Base-by-base conservation (phyloP, 495 filamentous ascomycete species). In the Pseudomonodictys pantanalensis region DNA sequence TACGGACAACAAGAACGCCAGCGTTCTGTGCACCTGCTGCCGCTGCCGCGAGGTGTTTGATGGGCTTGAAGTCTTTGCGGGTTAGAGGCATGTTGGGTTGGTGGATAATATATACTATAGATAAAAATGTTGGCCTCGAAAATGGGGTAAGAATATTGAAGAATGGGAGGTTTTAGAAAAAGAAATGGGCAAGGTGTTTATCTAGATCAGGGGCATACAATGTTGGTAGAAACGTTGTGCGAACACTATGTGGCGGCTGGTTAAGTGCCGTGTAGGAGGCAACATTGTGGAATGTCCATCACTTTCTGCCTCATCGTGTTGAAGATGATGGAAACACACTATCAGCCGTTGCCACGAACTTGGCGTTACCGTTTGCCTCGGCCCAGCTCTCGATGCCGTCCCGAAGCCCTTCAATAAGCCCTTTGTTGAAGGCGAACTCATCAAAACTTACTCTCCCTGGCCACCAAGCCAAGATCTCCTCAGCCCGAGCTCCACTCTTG, bases 401-500 rank as follows among this genome's bases (percentile, higher is more conserved):
- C 15, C 77, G 55, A 24, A 80, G 38, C 0, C 28, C 66, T 52
- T 52, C 56, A 9, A 81, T 76, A 57, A 81, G 68, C 47, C 73
- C 64, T 18, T 69, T 75, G 62, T 78, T 77, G 17, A 69, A 55
- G 15, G 78, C 82, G 68, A 84, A 74, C 66, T 89, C 86, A 1
- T 73, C 66, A 64, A 86, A 91, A 58, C 84, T 87, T 2, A 87
- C 80, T 32, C 78, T 68, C 20, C 59, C 77, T 12, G 72, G 78
- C 68, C 74, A 77, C 85, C 85, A 91, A 15, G 82, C 75, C 43
- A 90, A 51, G 79, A 81, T 86, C 2, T 71, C 59, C 69, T 84
- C 80, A 8, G 80, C 84, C 44, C 80, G 74, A 0, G 81, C 77
- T 2, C 83, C 82, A 43, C 76, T 73, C 2, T 48, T 46, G 0